A percentile compares a stretch with the other conserved stretches of the same genome.
These are phyloP conservation scores for Bullera alba DNA, from an alignment of 768 basidiomycete genomes.

Conservation along the genomic window DNA sequence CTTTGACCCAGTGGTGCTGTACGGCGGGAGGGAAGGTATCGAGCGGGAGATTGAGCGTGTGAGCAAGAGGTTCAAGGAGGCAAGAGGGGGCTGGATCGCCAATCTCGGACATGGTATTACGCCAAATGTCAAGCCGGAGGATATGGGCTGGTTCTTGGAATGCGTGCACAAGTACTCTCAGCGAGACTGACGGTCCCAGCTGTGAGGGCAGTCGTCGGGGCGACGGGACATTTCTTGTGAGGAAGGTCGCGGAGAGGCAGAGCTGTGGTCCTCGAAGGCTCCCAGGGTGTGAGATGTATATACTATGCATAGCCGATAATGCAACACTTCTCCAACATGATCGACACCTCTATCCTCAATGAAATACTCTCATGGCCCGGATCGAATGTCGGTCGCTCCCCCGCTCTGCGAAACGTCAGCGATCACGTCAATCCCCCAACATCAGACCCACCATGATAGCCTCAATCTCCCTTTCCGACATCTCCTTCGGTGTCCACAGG, in stretches of 20 bases:
- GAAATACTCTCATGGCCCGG: conserved; percentile 11
- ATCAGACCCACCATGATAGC: conserved; percentile 43
- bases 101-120: conserved; percentile 97
- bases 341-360: background rate
- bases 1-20: conserved; percentile 79
- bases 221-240: too few species aligned
- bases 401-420: conserved; percentile 23
- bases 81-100: conserved; percentile 79
- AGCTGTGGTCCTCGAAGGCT: too few species aligned
- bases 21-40: conserved; percentile 79
- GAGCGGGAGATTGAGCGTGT: conserved; percentile 76
- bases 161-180: conserved; percentile 51
- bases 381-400: conserved; percentile 35
- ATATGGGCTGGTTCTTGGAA: conserved; percentile 82
- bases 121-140: conserved; percentile 88
- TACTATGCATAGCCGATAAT: background rate
- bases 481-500: conserved; percentile 36
- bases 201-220: too few species aligned
- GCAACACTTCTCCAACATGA: background rate
- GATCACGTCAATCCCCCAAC: background rate
- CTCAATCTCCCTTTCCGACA: conserved; percentile 43
- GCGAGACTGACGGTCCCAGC: conserved; percentile 5
- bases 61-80: conserved; percentile 62
- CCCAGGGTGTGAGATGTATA: too few species aligned
- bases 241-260: too few species aligned